Base-by-base conservation (phyloP, 257 asterid genomes). In the Ajuga chamaepitys region DNA sequence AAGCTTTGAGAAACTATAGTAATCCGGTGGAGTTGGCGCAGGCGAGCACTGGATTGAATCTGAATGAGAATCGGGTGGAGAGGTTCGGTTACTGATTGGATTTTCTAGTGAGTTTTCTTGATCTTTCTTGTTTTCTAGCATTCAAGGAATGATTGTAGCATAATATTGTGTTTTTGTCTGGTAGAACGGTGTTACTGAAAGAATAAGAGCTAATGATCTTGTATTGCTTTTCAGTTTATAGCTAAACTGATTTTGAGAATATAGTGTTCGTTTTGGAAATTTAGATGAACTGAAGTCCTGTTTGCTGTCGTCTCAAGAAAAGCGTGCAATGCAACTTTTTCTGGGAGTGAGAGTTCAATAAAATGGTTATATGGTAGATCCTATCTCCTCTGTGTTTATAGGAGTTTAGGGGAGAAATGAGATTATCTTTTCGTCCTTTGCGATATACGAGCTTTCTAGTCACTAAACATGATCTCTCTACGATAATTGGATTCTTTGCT, bases 1-100 rank as follows among this genome's bases (percentile, higher is more conserved):
- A 74, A 70, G 97, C 89, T 2, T 88, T 88, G 11, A 80, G 88
- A 79, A 85, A 86, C 72, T 91, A 84, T 46, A 88, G 83, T 57
- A 95, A 91, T 53, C 94, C 96, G 3, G 21, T 74, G 59, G 83
- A 73, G 55, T 62, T 89, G 85, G 97, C 90, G 3, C 74, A 76
- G 74, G 87, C 71, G 0, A 91, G 96, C 68, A 75, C 86, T 21
- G 90, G 91, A 1, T 75, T 91, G 62, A 77, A 81, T 74, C 58
- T 84, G 5, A 64, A 44, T 6, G 89, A 78, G 71, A 70, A 70
- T 41, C 70, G 81, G 67, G 84, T 81, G 0, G 87, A 75, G 75
- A 70, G 62, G 34, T 70, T 78, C 30, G 81, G 56, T 73, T 80
- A 75, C 67, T 78, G 78, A 78, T 58, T 57, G 35, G 34, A 40